Evolutionary conservation across 257 asterid species (phyloP), one percentile per base, ranked within the genome.

Genomic region (Scutellaria galericulata): DNA sequence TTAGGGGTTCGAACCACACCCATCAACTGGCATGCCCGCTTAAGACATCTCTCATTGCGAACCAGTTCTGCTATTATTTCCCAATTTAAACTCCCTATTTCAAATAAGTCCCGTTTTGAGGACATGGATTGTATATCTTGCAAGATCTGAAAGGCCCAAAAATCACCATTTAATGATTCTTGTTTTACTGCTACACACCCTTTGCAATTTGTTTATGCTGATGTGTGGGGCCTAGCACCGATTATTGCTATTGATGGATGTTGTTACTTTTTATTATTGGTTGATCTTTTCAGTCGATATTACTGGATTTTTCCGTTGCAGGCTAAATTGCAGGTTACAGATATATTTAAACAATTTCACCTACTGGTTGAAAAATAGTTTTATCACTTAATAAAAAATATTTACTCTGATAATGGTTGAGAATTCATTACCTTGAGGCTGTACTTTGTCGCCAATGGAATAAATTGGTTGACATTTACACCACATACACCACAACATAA

Each of bases 331-430:
- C 20, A 13, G 4, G 18, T n/a, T 18, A 0, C 18, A 18, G 18
- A 18, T 18, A 18, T 18, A 18, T 50, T 50, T 2, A 18, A n/a
- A 3, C 22, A 50, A n/a, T 50, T 50, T 14, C 6, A 14, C 0
- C 7, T 5, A 2, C 1, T 50, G 20, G 7, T 13, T 2, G 22
- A 50, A n/a, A 13, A 13, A n/a, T 20, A 50, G 2, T 50, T 13
- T 13, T 0, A 14, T 6, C 0, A n/a, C 1, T 0, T 0, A 0
- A 50, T 50, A 0, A 13, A 6, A 5, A 13, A 50, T 13, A 0
- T 50, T 0, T 50, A 50, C 2, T 3, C 8, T 3, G 22, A 50
- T 6, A 50, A 50, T 3, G 56, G 56, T 1, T 22, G 56, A 1
- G 56, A 50, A 8, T 50, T 50, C 1, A 0, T 50, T 6, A 22